These are phyloP conservation scores for Bocquillonia castaneifolia DNA, from an alignment of 441 rosid genomes.

Conservation along the genomic window DNA sequence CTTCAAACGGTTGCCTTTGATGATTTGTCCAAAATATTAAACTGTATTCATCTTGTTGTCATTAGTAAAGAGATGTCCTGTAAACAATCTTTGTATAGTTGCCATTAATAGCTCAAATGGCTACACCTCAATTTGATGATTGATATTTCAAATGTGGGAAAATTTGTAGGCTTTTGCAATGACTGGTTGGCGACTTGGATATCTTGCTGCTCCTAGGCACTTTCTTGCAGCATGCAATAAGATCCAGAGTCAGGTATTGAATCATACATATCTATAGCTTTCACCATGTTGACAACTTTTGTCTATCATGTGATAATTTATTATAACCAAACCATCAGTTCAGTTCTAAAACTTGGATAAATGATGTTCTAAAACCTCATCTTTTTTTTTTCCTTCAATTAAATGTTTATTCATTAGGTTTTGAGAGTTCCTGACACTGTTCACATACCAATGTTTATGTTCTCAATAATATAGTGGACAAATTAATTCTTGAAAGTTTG, in stretches of 20 bases:
- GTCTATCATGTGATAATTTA: neutral
- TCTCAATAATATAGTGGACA: neutral
- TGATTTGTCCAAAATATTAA: neutral
- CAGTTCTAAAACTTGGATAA: neutral
- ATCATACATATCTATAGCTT: neutral
- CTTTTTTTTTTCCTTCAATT: neutral
- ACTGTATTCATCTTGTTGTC: neutral
- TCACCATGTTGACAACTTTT: neutral
- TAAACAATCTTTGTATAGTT: conserved; percentile 6
- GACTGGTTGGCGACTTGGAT: conserved; percentile 99
- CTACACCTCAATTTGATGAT: neutral
- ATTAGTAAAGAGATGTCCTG: conserved; percentile 3
- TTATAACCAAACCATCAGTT: neutral
- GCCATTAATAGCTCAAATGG: neutral
- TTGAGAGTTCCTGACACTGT: neutral
- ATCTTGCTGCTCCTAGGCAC: conserved; percentile 88
- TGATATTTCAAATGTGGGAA: conserved; percentile 18
- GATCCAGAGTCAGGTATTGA: conserved; percentile 88
- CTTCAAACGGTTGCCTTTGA: neutral
- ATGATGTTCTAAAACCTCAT: neutral
- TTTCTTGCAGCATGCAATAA: conserved; percentile 87
- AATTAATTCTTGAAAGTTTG: neutral
- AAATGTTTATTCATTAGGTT: neutral
- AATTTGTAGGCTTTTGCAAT: conserved; percentile 83
- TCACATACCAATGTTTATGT: neutral